A percentile compares a stretch with the other conserved stretches of the same genome.
These are phyloP conservation scores for Lachancea meyersii DNA, from an alignment of 805 yeast genomes.

Conservation along the genomic window DNA sequence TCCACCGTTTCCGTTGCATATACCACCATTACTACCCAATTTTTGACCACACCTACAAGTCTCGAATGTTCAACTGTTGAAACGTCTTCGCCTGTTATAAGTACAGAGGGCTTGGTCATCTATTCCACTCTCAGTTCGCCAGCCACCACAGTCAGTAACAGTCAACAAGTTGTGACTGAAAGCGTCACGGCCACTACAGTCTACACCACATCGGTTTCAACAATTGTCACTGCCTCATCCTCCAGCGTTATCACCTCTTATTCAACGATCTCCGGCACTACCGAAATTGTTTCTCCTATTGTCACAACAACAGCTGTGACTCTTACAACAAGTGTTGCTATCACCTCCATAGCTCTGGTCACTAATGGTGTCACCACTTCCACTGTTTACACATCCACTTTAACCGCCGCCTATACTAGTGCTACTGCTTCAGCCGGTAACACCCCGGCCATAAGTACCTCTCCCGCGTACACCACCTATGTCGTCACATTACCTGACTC, in stretches of 20 bases:
- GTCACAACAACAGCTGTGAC: slow-evolving; percentile 5
- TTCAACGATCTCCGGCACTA: slow-evolving; percentile 1
- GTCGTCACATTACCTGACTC: slow-evolving; percentile 3
- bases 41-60: slow-evolving; percentile 6
- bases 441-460: neutral
- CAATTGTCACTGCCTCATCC: neutral
- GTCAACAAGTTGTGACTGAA: slow-evolving; percentile 1
- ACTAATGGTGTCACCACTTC: slow-evolving; percentile 1
- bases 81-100: slow-evolving; percentile 1
- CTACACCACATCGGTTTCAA: neutral
- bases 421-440: neutral
- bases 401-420: slow-evolving; percentile 5
- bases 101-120: slow-evolving; percentile 1
- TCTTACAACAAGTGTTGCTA: neutral
- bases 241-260: slow-evolving; percentile 1
- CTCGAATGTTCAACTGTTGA: slow-evolving; percentile 2
- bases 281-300: slow-evolving; percentile 1
- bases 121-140: slow-evolving; percentile 4
- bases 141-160: neutral
- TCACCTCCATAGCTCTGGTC: slow-evolving; percentile 3
- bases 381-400: neutral
- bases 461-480: slow-evolving; percentile 2
- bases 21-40: neutral
- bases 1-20: neutral
- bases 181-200: slow-evolving; percentile 2